Evolutionary conservation across 2,329 filamentous ascomycete genomes (phyloP).

Genomic region (Pestalotiopsis sp.): DNA sequence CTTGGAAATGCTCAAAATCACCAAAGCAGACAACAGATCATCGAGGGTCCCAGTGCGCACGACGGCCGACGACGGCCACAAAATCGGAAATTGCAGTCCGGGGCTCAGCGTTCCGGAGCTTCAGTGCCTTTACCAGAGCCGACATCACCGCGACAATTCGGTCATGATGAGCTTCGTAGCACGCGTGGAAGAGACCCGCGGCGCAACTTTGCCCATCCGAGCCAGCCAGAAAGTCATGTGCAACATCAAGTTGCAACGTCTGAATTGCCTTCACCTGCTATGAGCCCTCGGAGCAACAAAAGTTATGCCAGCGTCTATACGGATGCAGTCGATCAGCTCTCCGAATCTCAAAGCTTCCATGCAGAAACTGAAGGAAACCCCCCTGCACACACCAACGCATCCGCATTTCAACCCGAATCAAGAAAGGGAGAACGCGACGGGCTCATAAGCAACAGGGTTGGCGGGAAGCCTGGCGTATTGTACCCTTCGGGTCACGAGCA

Average conservation of each 20-base stretch:
- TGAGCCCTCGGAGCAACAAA: conserved; percentile 8
- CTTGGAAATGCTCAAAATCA: not conserved
- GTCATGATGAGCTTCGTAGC: too few species aligned
- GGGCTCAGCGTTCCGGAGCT: not conserved
- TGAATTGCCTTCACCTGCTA: not conserved
- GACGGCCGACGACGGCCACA: conserved; percentile 13
- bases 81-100: not conserved
- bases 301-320: conserved; percentile 2
- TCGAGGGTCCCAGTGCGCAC: conserved; percentile 4
- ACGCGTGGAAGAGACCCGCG: not conserved
- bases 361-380: conserved; percentile 22
- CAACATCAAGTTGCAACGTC: not conserved
- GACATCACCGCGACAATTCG: not conserved
- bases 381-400: conserved; percentile 21
- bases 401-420: not conserved
- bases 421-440: not conserved
- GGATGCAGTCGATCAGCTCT: conserved; percentile 9
- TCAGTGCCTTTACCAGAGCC: not conserved
- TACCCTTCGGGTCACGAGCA: not conserved
- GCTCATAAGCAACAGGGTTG: not conserved
- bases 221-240: not conserved
- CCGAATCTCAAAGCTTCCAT: conserved; percentile 8
- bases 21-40: not conserved
- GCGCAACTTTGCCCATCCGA: not conserved
- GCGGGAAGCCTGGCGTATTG: not conserved